phyloP scores from a whole-genome alignment of 106 monocot species.

The Hemerocallis citrina region DNA sequence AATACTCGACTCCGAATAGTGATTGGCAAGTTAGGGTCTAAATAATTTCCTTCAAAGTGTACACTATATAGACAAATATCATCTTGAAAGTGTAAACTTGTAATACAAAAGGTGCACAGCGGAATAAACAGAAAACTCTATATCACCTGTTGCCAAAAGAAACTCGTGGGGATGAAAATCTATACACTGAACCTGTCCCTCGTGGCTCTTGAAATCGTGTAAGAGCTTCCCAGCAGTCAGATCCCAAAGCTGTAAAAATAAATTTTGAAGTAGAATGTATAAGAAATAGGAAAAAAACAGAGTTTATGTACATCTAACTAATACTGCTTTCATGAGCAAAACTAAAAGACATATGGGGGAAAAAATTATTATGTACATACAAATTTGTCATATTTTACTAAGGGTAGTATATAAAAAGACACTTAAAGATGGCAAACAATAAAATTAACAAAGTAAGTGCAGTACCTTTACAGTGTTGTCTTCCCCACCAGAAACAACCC shows the following conservation, averaged over 20 bases:
- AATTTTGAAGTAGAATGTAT: not conserved
- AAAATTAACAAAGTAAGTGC: not conserved
- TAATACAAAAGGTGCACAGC: not conserved
- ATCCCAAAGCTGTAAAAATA: conserved; percentile 76
- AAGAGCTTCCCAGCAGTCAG: conserved; percentile 94
- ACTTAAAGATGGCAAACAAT: not conserved
- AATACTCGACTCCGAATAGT: too few species aligned
- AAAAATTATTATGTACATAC: not conserved
- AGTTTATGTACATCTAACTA: not conserved
- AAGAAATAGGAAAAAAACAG: not conserved
- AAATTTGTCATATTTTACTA: not conserved
- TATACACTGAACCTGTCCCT: conserved; percentile 90
- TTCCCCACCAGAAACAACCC: conserved; percentile 97
- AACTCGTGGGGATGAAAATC: conserved; percentile 99
- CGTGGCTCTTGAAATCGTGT: conserved; percentile 88
- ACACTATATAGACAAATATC: too few species aligned
- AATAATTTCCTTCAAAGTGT: too few species aligned
- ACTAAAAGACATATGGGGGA: not conserved
- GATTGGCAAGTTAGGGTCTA: too few species aligned
- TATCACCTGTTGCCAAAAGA: conserved; percentile 90
- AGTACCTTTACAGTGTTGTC: conserved; percentile 83
- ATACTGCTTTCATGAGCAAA: not conserved
- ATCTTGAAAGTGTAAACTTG: not conserved
- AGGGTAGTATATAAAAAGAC: not conserved
- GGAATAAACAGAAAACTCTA: not conserved